phyloP scores from a whole-genome alignment of 2,329 filamentous ascomycete species.

The Setomelanomma holmii region DNA sequence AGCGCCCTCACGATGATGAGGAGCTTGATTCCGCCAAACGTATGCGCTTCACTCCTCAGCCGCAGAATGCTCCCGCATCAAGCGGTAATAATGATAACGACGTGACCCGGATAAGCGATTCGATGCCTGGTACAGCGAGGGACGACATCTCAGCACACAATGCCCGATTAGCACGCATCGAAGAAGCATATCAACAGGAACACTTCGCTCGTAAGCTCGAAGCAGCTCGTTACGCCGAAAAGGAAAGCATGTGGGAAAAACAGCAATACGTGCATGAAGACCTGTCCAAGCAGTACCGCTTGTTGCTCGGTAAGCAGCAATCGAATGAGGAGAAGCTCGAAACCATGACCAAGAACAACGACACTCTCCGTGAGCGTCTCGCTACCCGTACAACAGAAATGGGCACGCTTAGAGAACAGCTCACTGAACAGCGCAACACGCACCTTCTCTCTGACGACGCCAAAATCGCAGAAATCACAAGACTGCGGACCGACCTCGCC shows the following conservation, averaged over 20 bases:
- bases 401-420: slow-evolving; percentile 14
- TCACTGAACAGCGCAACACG: slow-evolving; percentile 26
- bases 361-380: slow-evolving; percentile 27
- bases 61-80: slow-evolving; percentile 9
- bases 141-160: slow-evolving; percentile 13
- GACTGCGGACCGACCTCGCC: slow-evolving; percentile 30
- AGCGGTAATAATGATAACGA: slow-evolving; percentile 27
- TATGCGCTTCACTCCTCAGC: slow-evolving; percentile 44
- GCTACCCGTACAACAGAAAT: slow-evolving; percentile 19
- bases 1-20: slow-evolving; percentile 39
- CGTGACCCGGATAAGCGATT: slow-evolving; percentile 53
- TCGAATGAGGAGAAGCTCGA: slow-evolving; percentile 22
- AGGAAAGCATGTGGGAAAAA: slow-evolving; percentile 24
- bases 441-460: slow-evolving; percentile 29
- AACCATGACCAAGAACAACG: slow-evolving; percentile 15
- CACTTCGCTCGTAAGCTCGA: slow-evolving; percentile 15
- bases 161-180: slow-evolving; percentile 10
- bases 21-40: slow-evolving; percentile 40
- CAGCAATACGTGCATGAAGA: slow-evolving; percentile 40
- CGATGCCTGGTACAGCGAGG: slow-evolving; percentile 40
- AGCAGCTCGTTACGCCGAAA: slow-evolving; percentile 21
- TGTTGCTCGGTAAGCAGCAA: slow-evolving; percentile 26
- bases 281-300: slow-evolving; percentile 22
- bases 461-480: slow-evolving; percentile 31
- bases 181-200: slow-evolving; percentile 12